A percentile compares a stretch with the other conserved stretches of the same genome.
phyloP scores from a whole-genome alignment of 2,329 filamentous ascomycete genomes.

The Penicillium sp. region DNA sequence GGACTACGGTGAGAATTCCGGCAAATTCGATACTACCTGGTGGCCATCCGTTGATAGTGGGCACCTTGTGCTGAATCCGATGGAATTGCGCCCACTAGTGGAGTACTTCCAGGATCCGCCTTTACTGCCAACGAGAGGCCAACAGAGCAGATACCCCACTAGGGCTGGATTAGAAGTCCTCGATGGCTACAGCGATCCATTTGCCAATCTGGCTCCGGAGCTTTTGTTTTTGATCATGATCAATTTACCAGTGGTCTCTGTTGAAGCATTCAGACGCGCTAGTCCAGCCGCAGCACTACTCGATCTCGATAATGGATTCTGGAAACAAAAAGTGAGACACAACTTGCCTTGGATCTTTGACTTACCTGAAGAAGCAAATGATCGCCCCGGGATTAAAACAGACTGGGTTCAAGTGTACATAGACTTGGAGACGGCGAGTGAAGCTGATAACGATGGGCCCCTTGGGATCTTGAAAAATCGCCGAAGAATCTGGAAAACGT shows the following conservation, averaged over 20 bases:
- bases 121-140: too few relatives aligned
- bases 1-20: background rate
- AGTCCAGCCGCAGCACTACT: background rate
- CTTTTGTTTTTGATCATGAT: background rate
- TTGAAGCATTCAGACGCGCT: background rate
- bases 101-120: too few relatives aligned
- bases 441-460: background rate
- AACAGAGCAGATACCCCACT: too few relatives aligned
- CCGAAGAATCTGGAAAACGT: background rate
- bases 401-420: background rate
- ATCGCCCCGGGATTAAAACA: too few relatives aligned
- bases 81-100: too few relatives aligned
- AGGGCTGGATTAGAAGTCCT: too few relatives aligned
- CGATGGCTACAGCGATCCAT: background rate
- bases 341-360: constrained; percentile 2
- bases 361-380: background rate
- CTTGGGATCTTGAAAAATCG: background rate
- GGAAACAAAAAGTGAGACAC: background rate
- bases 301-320: background rate
- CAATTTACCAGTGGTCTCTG: background rate
- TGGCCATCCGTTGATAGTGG: too few relatives aligned
- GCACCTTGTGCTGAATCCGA: too few relatives aligned
- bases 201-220: background rate
- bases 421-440: background rate
- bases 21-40: too few relatives aligned